These are phyloP conservation scores for Candida boleticola DNA, from an alignment of 805 yeast species.

Conservation along the genomic window DNA sequence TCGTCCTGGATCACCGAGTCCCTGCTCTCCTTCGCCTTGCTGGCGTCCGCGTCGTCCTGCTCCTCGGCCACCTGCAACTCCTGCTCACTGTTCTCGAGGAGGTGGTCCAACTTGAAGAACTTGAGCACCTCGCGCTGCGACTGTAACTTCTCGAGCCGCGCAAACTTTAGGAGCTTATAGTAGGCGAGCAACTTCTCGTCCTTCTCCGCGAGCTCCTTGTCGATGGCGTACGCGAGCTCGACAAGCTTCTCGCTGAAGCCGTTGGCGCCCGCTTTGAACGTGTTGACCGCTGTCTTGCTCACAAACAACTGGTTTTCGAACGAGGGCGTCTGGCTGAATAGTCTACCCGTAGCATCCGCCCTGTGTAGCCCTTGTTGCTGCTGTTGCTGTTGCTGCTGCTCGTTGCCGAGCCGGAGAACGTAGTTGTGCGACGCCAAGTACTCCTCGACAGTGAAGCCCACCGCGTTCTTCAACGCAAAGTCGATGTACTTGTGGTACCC, in stretches of 20 bases:
- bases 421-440: conserved; percentile 34
- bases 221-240: conserved; percentile 36
- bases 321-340: background rate
- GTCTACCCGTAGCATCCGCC: background rate
- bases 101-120: conserved; percentile 30
- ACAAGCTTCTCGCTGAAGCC: conserved; percentile 37
- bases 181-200: conserved; percentile 31
- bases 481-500: conserved; percentile 77
- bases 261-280: conserved; percentile 32
- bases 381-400: background rate
- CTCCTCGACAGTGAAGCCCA: conserved; percentile 44
- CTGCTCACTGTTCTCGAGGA: conserved; percentile 25
- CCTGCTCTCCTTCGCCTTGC: conserved; percentile 8
- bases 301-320: conserved; percentile 37
- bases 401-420: conserved; percentile 20
- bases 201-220: conserved; percentile 34
- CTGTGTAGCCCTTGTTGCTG: too few species aligned
- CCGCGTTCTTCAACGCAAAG: conserved; percentile 41
- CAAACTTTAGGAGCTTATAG: conserved; percentile 22
- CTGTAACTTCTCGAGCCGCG: conserved; percentile 23
- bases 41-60: conserved; percentile 5
- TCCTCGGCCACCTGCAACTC: conserved; percentile 6
- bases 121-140: conserved; percentile 28
- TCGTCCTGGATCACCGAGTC: conserved; percentile 41
- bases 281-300: conserved; percentile 32